Conservation (phyloP, 257 asterid genomes). For the Solanum ossicruentum region DNA sequence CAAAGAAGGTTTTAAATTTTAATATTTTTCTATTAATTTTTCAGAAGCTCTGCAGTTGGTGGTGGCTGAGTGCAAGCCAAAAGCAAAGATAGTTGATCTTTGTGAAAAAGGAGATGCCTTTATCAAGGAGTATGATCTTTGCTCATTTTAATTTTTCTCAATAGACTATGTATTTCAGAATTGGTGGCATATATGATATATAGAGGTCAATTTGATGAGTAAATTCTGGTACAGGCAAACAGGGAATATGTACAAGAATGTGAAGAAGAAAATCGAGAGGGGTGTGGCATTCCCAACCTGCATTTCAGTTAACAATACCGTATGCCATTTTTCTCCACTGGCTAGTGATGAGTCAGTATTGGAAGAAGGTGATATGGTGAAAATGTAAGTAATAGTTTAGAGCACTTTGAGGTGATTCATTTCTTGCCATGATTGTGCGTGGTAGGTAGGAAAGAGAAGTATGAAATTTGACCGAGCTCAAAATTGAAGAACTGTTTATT, state of each 20-base stretch:
- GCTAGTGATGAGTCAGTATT: constrained; percentile 60
- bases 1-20: background rate
- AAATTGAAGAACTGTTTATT: background rate
- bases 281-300: constrained; percentile 97
- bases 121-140: constrained; percentile 46
- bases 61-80: constrained; percentile 63
- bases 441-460: background rate
- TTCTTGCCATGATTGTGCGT: background rate
- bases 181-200: background rate
- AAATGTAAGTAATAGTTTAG: constrained; percentile 36
- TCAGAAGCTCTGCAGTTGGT: constrained; percentile 91
- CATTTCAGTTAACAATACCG: constrained; percentile 65
- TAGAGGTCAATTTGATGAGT: background rate
- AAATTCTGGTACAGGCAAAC: constrained; percentile 41
- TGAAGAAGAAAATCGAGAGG: constrained; percentile 81
- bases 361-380: constrained; percentile 66
- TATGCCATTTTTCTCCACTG: constrained; percentile 84
- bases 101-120: constrained; percentile 80
- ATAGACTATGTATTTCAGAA: background rate
- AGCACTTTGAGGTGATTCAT: background rate
- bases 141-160: background rate
- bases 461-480: background rate
- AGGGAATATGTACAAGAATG: constrained; percentile 87
- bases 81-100: constrained; percentile 68
- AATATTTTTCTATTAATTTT: background rate